Evolutionary conservation across 257 asterid species (phyloP), one percentile per base, ranked within the genome.

Genomic region (Vinca minor): DNA sequence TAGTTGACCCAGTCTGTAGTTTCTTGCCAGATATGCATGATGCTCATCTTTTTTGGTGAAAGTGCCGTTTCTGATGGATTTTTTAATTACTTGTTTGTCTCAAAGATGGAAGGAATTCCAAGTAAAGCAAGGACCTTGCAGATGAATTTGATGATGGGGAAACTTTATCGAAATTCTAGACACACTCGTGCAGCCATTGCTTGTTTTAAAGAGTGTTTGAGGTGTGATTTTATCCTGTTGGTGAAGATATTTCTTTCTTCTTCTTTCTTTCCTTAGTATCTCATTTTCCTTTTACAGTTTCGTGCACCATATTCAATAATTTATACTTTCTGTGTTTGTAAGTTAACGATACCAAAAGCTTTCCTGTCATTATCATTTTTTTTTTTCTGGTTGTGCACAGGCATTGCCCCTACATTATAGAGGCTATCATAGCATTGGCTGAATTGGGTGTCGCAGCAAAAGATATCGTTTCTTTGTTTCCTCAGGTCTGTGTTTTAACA

Each of bases 31-130:
- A 52, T 26, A 23, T 39, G 45, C 23, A 26, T 46, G n/a, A 21
- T 56, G 31, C 64, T 56, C 23, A n/a, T n/a, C 66, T 54, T 25
- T 20, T 38, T 49, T 56, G 42, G 38, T 26, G 21, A 46, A 28
- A 63, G 10, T 48, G 58, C 39, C 57, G 17, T 36, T 29, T n/a
- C 9, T 8, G 17, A 48, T 21, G 17, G 63, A 32, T 18, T 34
- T 62, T n/a, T 58, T 58, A 28, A 18, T 52, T 67, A 45, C 17
- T 44, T 46, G 52, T 2, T 52, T 45, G 53, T 62, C 63, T 65
- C 55, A 62, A 82, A 93, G 98, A 81, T 93, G 88, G 98, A 93
- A 78, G 94, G 91, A 54, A 84, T 93, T 75, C 96, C 97, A 54
- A 85, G 83, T 87, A 89, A 89, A 81, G 83, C 84, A 64, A 89